Conservation (phyloP, 306 rosid species). For the Castanospermum australe region DNA sequence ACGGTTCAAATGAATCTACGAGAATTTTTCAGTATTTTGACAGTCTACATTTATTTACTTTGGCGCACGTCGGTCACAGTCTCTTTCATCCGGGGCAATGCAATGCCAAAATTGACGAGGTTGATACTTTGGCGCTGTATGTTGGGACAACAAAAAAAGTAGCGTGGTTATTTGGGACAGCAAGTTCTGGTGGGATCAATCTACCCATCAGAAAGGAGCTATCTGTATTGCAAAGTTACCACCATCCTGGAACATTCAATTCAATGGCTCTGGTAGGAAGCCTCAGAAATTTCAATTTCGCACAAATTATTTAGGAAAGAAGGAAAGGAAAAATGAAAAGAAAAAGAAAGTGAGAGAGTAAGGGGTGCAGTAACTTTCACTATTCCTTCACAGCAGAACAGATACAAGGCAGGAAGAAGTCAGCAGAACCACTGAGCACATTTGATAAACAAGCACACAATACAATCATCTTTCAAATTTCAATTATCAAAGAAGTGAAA, state of each 20-base stretch:
- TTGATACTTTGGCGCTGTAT: background rate
- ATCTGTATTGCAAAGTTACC: background rate
- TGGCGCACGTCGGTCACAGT: no score
- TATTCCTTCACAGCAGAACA: background rate
- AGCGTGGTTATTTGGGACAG: background rate
- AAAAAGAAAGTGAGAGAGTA: background rate
- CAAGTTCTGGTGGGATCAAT: background rate
- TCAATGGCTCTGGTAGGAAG: background rate
- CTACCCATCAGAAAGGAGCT: background rate
- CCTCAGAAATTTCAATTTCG: background rate
- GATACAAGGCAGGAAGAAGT: background rate
- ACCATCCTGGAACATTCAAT: background rate
- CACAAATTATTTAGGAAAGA: background rate
- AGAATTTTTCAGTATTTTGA: no score
- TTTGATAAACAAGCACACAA: conserved; percentile 13
- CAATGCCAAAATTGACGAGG: no score
- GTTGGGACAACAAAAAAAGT: background rate
- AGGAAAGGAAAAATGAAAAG: background rate
- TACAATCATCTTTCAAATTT: background rate
- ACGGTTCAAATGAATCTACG: no score
- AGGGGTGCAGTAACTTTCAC: background rate
- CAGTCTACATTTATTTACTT: no score
- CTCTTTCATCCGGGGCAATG: no score
- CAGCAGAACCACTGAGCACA: background rate
- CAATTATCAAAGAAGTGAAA: conserved; percentile 10